Percentiles rank a stretch among this genome's conserved stretches.
phyloP scores from a whole-genome alignment of 352 stramenopile species.

The Thraustochytrium sp. region DNA sequence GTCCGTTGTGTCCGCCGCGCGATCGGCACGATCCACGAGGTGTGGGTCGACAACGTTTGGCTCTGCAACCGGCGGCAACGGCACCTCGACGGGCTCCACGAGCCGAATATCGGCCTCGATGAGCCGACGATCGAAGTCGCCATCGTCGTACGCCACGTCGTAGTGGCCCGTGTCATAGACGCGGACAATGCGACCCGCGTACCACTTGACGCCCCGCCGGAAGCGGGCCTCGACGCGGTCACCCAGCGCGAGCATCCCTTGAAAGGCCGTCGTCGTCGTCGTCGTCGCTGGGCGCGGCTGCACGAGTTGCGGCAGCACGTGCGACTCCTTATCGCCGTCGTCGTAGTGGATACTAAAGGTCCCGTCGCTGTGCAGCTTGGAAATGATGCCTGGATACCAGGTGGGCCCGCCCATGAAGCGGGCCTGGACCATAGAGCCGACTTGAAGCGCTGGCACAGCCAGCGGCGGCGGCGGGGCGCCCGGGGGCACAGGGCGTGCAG shows the following conservation, averaged over 20 bases:
- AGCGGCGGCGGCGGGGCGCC: background rate
- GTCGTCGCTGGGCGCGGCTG: background rate
- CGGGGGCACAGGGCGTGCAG: background rate
- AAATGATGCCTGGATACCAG: conserved; percentile 50
- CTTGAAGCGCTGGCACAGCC: background rate
- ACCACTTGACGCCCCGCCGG: conserved; percentile 64
- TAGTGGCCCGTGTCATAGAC: conserved; percentile 62
- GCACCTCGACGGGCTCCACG: background rate
- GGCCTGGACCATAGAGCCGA: background rate
- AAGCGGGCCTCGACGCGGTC: conserved; percentile 64
- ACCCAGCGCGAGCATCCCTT: conserved; percentile 43
- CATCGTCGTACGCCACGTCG: conserved; percentile 69
- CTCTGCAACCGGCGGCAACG: background rate
- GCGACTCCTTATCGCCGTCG: conserved; percentile 58
- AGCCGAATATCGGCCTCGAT: background rate
- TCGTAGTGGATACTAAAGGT: conserved; percentile 60
- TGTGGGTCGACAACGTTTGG: too few species aligned
- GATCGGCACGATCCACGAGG: background rate
- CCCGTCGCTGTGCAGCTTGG: conserved; percentile 50
- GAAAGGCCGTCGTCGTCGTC: background rate
- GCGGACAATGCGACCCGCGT: conserved; percentile 62
- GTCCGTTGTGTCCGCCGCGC: background rate
- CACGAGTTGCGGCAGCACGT: conserved; percentile 36
- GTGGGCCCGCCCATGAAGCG: conserved; percentile 52
- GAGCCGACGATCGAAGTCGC: conserved; percentile 61